Evolutionary conservation across 441 rosid species (phyloP).

Genomic region (Populus trichocarpa): DNA sequence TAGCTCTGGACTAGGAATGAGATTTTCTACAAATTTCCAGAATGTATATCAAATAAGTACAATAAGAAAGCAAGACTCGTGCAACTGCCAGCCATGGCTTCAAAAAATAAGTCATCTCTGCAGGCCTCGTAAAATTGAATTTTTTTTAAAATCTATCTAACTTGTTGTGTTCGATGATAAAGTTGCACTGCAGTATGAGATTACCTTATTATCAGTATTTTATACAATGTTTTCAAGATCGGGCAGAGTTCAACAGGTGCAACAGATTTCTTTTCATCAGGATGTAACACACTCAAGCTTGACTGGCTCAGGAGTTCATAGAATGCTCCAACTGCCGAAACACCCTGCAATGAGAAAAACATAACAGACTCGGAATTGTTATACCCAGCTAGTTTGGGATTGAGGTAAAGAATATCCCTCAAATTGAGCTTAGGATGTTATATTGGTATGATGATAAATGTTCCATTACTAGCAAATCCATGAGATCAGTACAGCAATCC

Average conservation of each 20-base stretch:
- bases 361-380: not conserved
- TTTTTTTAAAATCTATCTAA: not conserved
- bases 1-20: not conserved
- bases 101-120: not conserved
- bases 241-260: slow-evolving; percentile 85
- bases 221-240: slow-evolving; percentile 57
- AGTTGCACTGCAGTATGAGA: not conserved
- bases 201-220: slow-evolving; percentile 61
- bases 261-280: slow-evolving; percentile 58
- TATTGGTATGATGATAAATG: too few species aligned
- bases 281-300: slow-evolving; percentile 59
- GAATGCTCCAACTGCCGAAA: slow-evolving; percentile 73
- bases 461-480: not conserved
- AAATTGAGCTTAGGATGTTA: not conserved
- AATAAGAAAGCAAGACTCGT: not conserved
- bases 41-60: not conserved
- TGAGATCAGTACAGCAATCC: not conserved
- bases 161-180: not conserved
- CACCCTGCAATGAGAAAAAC: slow-evolving; percentile 44
- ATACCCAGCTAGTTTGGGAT: not conserved
- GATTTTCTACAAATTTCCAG: not conserved
- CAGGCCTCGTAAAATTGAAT: not conserved
- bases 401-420: not conserved
- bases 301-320: slow-evolving; percentile 61
- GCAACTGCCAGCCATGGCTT: not conserved